phyloP scores from a whole-genome alignment of 129 eudicot genomes.

The Calendula officinalis region DNA sequence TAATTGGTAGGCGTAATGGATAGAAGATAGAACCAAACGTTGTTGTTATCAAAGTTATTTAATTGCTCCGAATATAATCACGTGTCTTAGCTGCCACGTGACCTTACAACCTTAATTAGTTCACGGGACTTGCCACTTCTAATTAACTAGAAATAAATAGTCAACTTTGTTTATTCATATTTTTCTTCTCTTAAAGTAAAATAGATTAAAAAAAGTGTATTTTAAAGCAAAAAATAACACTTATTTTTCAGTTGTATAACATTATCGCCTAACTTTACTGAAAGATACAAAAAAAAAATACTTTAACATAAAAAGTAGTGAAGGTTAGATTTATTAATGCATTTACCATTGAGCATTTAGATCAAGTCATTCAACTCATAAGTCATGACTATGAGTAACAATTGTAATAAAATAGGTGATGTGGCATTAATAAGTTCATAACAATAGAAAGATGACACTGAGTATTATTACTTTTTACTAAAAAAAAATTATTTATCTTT shows the following conservation, averaged over 20 bases:
- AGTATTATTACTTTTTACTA: no score
- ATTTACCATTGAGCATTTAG: no score
- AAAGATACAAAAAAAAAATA: no score
- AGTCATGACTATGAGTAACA: no score
- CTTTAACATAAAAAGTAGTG: no score
- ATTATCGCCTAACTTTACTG: not conserved
- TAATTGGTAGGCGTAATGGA: constrained; percentile 23
- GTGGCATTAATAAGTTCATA: no score
- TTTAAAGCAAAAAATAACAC: not conserved
- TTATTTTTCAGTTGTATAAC: not conserved
- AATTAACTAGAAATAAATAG: not conserved
- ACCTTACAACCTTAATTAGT: not conserved
- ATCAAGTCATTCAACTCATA: no score
- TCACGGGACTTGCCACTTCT: constrained; percentile 25
- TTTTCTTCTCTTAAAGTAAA: not conserved
- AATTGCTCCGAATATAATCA: constrained; percentile 34
- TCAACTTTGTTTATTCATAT: constrained; percentile 21
- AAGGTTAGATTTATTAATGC: no score
- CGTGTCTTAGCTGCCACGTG: constrained; percentile 36
- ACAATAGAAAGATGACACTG: no score
- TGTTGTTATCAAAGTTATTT: constrained; percentile 25
- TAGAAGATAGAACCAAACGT: constrained; percentile 33
- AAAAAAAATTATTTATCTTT: no score
- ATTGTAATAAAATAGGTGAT: no score
- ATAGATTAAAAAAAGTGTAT: constrained; percentile 2